Evolutionary conservation across 345 rosid genomes (phyloP).

Genomic region (Citrus unshiu): DNA sequence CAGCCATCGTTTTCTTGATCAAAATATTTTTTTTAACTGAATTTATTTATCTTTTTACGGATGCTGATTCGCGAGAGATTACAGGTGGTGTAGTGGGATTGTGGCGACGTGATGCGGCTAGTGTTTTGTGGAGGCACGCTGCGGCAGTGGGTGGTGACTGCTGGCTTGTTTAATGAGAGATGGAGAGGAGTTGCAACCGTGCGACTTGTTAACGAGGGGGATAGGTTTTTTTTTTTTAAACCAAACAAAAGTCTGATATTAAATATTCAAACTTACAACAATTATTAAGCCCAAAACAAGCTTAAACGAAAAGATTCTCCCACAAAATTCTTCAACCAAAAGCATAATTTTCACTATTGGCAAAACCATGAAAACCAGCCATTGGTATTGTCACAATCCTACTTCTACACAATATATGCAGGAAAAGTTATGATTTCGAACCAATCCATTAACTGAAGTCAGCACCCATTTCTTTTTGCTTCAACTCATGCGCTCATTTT

Average conservation of each 20-base stretch:
- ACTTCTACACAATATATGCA: conserved; percentile 26
- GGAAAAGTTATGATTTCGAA: conserved; percentile 7
- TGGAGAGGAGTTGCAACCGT: too few species aligned
- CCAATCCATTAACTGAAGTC: conserved; percentile 14
- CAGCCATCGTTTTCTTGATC: too few species aligned
- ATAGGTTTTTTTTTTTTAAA: not conserved
- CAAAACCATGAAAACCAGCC: conserved; percentile 17
- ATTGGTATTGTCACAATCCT: conserved; percentile 14
- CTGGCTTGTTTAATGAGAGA: too few species aligned
- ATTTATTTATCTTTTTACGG: too few species aligned
- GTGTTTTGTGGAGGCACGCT: too few species aligned
- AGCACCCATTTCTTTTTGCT: conserved; percentile 45
- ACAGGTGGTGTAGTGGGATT: too few species aligned
- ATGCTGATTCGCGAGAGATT: too few species aligned
- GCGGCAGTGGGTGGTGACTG: too few species aligned
- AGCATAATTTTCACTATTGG: conserved; percentile 9
- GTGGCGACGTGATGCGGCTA: too few species aligned
- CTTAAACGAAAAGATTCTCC: not conserved
- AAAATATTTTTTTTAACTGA: too few species aligned
- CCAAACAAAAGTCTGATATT: not conserved
- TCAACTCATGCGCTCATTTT: conserved; percentile 73
- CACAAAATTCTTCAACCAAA: conserved; percentile 20
- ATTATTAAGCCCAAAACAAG: conserved; percentile 9
- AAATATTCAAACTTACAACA: conserved; percentile 12
- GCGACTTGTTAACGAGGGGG: too few species aligned